Evolutionary conservation across 2,329 filamentous ascomycete genomes (phyloP).

Genomic region (Fusarium agapanthi): DNA sequence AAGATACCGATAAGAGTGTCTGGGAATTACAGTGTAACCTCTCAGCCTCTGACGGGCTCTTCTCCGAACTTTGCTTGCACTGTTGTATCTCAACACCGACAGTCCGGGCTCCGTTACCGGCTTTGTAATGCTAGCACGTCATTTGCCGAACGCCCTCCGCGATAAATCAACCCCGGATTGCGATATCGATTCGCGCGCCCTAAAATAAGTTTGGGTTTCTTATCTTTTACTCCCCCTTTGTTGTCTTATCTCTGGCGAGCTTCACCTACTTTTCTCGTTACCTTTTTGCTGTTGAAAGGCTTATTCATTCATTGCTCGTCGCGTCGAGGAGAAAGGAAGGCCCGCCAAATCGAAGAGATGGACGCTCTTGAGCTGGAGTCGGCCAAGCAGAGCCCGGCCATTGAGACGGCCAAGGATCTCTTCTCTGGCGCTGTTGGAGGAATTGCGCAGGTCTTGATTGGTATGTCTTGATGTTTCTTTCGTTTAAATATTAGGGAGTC

Average conservation of each 20-base stretch:
- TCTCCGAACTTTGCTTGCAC: constrained; percentile 24
- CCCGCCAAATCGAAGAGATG: constrained; percentile 27
- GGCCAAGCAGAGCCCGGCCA: constrained; percentile 46
- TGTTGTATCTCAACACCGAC: constrained; percentile 31
- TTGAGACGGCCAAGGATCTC: constrained; percentile 84
- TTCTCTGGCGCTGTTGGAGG: constrained; percentile 91
- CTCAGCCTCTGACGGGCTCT: not conserved
- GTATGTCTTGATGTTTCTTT: constrained; percentile 54
- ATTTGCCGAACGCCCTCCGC: constrained; percentile 38
- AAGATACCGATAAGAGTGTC: constrained; percentile 5
- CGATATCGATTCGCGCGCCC: constrained; percentile 27
- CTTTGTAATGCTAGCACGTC: constrained; percentile 45
- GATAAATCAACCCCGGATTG: constrained; percentile 39
- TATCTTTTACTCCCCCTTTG: not conserved
- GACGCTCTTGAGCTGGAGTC: constrained; percentile 50
- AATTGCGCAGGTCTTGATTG: constrained; percentile 91
- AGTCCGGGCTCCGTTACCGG: constrained; percentile 40
- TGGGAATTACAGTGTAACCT: not conserved
- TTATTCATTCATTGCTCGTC: not conserved
- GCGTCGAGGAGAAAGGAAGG: not conserved
- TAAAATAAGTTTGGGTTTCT: not conserved
- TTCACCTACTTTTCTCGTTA: not conserved
- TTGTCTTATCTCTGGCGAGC: constrained; percentile 5
- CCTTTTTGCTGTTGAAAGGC: not conserved
- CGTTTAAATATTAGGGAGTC: not conserved